Base-by-base conservation (phyloP, 441 rosid genomes). In the Bruguiera hainesii region DNA sequence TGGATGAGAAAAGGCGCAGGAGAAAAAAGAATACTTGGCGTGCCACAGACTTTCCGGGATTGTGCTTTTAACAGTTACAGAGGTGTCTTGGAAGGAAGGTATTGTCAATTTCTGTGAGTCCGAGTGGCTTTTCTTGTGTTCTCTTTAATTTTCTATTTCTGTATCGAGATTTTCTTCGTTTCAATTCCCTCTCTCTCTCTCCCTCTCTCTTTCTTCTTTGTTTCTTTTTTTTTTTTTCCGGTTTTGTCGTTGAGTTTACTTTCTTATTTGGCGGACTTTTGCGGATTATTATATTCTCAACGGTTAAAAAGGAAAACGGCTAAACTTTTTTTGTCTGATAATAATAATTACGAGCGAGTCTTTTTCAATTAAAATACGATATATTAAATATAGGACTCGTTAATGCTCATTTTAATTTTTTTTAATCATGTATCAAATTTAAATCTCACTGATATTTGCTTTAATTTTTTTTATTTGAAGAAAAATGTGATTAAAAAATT, bases 81-180 rank as follows among this genome's bases (percentile, higher is more conserved):
- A 42, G 80, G 73, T 84, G 83, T 31, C 87, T 81, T 86, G 63
- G 66, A 88, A 87, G 96, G 77, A 83, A 91, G 87, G 88, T 69
- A 81, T 82, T 62, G 66, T 6, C 53, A 15, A 2, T 56, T 51
- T 33, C 26, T 42, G 23, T 33, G 51, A 53, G 23, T 26, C 29
- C 29, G 13, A 37, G 8, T 3, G 37, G 35, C 65, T 56, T 74
- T 77, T 66, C 64, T 66, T 66, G 55, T 21, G 30, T 55, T 23
- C 23, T 16, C 16, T 31, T 49, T 20, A 20, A n/a, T 39, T 29
- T 18, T 56, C 11, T 50, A 35, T 46, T 62, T 1, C 18, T 5
- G 3, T 48, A 37, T 19, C 6, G 0, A 61, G 0, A 61, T 50
- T 49, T 68, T 15, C 49, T 1, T 18, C 7, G 1, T 7, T 15